phyloP scores from a whole-genome alignment of 2,329 filamentous ascomycete genomes.

The Botrytis medusae region DNA sequence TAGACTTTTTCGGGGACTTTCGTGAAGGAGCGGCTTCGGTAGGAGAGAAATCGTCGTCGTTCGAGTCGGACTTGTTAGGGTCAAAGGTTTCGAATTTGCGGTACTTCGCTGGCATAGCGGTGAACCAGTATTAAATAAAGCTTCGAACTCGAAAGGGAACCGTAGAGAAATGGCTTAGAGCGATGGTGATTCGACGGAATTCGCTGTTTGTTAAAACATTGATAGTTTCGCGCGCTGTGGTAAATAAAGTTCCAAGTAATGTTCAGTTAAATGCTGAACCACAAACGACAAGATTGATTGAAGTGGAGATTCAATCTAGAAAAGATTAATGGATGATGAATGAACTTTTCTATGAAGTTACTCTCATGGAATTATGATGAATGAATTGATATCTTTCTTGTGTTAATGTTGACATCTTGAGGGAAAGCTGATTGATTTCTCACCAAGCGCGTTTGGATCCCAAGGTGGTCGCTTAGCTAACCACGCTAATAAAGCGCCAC shows the following conservation, averaged over 20 bases:
- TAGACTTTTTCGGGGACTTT: conserved; percentile 46
- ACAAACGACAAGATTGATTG: neutral
- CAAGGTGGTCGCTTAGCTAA: conserved; percentile 15
- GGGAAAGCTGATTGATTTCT: conserved; percentile 22
- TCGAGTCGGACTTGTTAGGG: conserved; percentile 64
- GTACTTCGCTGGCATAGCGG: conserved; percentile 38
- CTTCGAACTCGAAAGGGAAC: neutral
- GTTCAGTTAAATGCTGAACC: neutral
- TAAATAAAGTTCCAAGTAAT: neutral
- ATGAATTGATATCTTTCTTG: conserved; percentile 4
- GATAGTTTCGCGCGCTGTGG: conserved; percentile 17
- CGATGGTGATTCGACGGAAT: conserved; percentile 7
- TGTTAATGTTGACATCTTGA: conserved; percentile 16
- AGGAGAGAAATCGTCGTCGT: conserved; percentile 66
- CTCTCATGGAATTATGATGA: conserved; percentile 13
- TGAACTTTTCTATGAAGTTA: neutral
- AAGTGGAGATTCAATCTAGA: neutral
- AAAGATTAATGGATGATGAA: neutral
- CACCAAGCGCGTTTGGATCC: conserved; percentile 17
- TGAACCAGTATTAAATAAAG: neutral
- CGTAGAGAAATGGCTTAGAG: neutral
- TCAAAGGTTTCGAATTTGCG: conserved; percentile 63
- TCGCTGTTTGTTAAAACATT: conserved; percentile 19
- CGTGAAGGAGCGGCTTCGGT: conserved; percentile 47
- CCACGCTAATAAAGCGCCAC: conserved; percentile 17